Evolutionary conservation across 164 flowering plant species (phyloP).

Genomic region (Protea cynaroides): DNA sequence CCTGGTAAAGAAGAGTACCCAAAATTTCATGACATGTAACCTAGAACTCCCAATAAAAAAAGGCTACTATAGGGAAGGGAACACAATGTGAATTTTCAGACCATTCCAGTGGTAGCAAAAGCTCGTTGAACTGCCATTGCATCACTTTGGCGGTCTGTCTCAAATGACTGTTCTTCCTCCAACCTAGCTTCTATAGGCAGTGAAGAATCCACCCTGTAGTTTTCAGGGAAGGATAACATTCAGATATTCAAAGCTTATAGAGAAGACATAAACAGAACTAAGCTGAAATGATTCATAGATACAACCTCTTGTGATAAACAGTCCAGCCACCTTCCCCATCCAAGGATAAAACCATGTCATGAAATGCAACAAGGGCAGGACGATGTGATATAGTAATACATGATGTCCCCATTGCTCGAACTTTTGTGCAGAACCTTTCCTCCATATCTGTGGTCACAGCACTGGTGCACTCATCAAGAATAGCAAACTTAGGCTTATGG

Average conservation of each 20-base stretch:
- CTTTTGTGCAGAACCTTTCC: slow-evolving; percentile 95
- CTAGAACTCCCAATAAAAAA: background rate
- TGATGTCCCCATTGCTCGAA: slow-evolving; percentile 99
- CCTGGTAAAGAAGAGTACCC: slow-evolving; percentile 27
- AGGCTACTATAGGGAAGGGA: background rate
- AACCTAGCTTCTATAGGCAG: slow-evolving; percentile 24
- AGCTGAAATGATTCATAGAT: slow-evolving; percentile 5
- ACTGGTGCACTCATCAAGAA: slow-evolving; percentile 99
- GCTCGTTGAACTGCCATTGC: slow-evolving; percentile 88
- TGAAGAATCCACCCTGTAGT: slow-evolving; percentile 51
- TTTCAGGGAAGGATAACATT: slow-evolving; percentile 2
- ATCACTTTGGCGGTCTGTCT: slow-evolving; percentile 71
- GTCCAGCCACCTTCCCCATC: slow-evolving; percentile 99
- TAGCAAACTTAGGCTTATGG: slow-evolving; percentile 98
- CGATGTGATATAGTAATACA: slow-evolving; percentile 99
- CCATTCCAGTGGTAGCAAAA: slow-evolving; percentile 61
- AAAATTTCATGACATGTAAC: background rate
- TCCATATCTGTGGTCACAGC: slow-evolving; percentile 99
- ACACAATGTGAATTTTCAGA: slow-evolving; percentile 11
- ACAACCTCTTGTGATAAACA: slow-evolving; percentile 63
- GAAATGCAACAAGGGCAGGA: slow-evolving; percentile 98
- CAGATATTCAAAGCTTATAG: background rate
- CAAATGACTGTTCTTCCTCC: slow-evolving; percentile 27
- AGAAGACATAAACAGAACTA: background rate
- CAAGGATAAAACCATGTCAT: slow-evolving; percentile 91